Evolutionary conservation across 345 rosid species (phyloP).

Genomic region (Viola odorata): DNA sequence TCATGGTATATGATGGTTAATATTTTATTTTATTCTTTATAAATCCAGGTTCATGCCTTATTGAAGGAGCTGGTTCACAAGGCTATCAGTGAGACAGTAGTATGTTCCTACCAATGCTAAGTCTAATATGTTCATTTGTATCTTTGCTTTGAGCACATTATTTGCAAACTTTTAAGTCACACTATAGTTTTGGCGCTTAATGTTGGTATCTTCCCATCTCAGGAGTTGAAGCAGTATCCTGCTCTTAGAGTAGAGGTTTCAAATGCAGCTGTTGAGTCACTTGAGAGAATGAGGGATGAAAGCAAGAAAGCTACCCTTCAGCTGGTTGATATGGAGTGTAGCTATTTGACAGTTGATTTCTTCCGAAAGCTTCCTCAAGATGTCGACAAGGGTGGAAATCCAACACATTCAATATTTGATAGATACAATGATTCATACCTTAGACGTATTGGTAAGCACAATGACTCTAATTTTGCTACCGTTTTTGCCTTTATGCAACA

Average conservation of each 20-base stretch:
- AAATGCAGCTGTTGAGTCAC: constrained; percentile 88
- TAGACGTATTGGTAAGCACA: constrained; percentile 77
- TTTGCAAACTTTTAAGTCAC: too few species aligned
- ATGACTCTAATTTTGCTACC: neutral
- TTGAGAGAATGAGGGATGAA: constrained; percentile 81
- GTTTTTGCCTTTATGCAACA: neutral
- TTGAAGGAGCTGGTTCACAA: constrained; percentile 96
- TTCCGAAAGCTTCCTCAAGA: constrained; percentile 99
- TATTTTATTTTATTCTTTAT: neutral
- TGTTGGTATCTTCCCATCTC: constrained; percentile 8
- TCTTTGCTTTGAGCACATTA: neutral
- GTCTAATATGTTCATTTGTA: neutral
- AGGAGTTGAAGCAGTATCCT: constrained; percentile 98
- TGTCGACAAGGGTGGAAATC: constrained; percentile 96
- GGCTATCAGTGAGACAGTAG: constrained; percentile 79
- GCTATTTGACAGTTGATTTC: constrained; percentile 93
- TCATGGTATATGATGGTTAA: neutral
- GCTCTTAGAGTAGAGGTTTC: constrained; percentile 85
- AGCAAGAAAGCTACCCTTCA: constrained; percentile 90
- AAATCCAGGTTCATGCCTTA: constrained; percentile 69
- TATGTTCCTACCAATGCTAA: constrained; percentile 34
- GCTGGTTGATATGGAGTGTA: constrained; percentile 92
- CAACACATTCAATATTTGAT: constrained; percentile 90
- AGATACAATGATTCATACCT: constrained; percentile 89
- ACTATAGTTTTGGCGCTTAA: too few species aligned